Conservation (phyloP, 345 rosid species). For the Cardiospermum halicacabum region DNA sequence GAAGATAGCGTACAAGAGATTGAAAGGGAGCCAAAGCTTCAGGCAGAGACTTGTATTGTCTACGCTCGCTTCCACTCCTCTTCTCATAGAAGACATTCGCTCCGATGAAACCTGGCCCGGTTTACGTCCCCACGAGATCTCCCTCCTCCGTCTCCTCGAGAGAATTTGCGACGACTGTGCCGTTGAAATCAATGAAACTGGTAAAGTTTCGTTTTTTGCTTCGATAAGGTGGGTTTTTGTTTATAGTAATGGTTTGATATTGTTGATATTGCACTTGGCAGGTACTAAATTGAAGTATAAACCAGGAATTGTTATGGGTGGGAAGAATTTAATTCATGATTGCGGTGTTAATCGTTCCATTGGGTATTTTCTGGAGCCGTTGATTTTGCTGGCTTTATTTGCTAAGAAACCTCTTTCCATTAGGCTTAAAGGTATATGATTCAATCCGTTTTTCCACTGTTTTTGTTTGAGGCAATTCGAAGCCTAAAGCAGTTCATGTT, state of each 20-base stretch:
- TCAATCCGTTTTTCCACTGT: background rate
- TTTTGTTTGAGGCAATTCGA: background rate
- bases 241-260: background rate
- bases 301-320: conserved; percentile 84
- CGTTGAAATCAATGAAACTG: conserved; percentile 73
- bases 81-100: conserved; percentile 64
- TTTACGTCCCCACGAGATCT: conserved; percentile 69
- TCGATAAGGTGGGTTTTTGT: background rate
- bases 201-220: conserved; percentile 23
- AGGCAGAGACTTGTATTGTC: conserved; percentile 74
- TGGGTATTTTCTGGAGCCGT: conserved; percentile 83
- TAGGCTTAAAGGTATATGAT: conserved; percentile 57
- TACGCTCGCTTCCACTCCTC: conserved; percentile 57
- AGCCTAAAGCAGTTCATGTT: background rate
- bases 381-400: conserved; percentile 72
- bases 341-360: conserved; percentile 74
- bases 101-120: conserved; percentile 66
- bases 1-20: conserved; percentile 50
- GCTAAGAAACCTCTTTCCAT: conserved; percentile 59
- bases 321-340: conserved; percentile 59
- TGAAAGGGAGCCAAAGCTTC: conserved; percentile 71
- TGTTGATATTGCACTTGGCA: conserved; percentile 21
- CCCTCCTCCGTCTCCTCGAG: conserved; percentile 78
- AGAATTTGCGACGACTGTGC: conserved; percentile 60
- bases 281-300: conserved; percentile 67